Conservation (phyloP, 805 yeast species). For the Clavispora vitiphila region DNA sequence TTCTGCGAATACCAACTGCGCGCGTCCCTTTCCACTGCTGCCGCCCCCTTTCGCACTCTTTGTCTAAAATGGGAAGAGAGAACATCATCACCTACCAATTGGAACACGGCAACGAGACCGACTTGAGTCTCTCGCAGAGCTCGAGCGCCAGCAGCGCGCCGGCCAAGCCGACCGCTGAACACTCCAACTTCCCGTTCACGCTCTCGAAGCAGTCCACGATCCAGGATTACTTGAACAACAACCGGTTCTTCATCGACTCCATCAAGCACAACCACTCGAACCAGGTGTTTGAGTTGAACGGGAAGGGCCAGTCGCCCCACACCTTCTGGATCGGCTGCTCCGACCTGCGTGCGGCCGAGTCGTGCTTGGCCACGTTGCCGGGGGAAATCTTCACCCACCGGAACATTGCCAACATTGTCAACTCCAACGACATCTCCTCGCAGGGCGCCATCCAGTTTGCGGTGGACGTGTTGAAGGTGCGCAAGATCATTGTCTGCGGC, state of each 20-base stretch:
- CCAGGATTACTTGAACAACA: slow-evolving; percentile 16
- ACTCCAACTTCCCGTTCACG: slow-evolving; percentile 38
- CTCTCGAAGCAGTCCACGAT: slow-evolving; percentile 32
- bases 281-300: slow-evolving; percentile 16
- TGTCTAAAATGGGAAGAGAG: slow-evolving; percentile 35
- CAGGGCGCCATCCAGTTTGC: slow-evolving; percentile 19
- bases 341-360: slow-evolving; percentile 18
- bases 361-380: slow-evolving; percentile 16
- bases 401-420: slow-evolving; percentile 18
- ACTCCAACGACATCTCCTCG: slow-evolving; percentile 16
- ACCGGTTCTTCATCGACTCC: slow-evolving; percentile 15
- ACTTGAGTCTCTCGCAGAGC: slow-evolving; percentile 14
- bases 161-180: slow-evolving; percentile 12
- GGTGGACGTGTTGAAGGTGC: slow-evolving; percentile 17
- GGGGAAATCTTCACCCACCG: slow-evolving; percentile 19
- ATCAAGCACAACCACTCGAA: slow-evolving; percentile 17
- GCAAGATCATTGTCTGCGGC: slow-evolving; percentile 18
- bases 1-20: slow-evolving; percentile 1
- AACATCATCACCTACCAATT: slow-evolving; percentile 36
- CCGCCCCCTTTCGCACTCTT: slow-evolving; percentile 1
- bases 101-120: slow-evolving; percentile 37
- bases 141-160: neutral
- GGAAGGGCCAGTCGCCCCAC: slow-evolving; percentile 18
- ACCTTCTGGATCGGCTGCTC: slow-evolving; percentile 19
- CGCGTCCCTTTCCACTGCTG: slow-evolving; percentile 1